Evolutionary conservation across 371 early-diverging fungal species (phyloP).

Genomic region (Basidiobolus meristosporus): DNA sequence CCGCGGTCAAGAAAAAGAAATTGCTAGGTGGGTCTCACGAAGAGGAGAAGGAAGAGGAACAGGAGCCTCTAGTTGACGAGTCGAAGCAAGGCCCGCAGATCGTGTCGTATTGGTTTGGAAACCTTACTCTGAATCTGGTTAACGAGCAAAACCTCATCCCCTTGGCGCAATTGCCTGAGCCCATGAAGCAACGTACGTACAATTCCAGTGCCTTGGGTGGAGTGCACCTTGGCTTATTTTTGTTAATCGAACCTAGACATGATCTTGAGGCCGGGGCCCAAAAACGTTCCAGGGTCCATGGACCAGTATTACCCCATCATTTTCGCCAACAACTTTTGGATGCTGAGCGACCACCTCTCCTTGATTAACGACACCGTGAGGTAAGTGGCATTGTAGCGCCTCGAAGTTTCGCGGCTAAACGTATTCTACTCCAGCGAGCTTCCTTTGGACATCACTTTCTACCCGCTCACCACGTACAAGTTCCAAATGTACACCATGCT

Average conservation of each 20-base stretch:
- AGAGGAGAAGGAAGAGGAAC: constrained; percentile 2
- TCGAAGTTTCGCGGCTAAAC: background rate
- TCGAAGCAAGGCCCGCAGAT: constrained; percentile 15
- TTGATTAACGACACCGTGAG: constrained; percentile 55
- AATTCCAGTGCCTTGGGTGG: background rate
- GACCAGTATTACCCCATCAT: constrained; percentile 51
- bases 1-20: constrained; percentile 23
- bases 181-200: constrained; percentile 21
- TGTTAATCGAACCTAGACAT: constrained; percentile 12
- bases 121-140: constrained; percentile 54
- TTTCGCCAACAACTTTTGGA: constrained; percentile 79
- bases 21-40: background rate
- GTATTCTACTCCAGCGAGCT: constrained; percentile 17
- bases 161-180: constrained; percentile 23
- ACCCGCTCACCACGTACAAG: constrained; percentile 54
- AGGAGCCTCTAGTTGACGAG: constrained; percentile 1
- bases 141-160: constrained; percentile 21
- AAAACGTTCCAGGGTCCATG: constrained; percentile 14
- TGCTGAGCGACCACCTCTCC: constrained; percentile 41
- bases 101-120: constrained; percentile 72
- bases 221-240: background rate
- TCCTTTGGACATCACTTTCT: constrained; percentile 42
- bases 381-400: constrained; percentile 9
- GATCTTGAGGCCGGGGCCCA: constrained; percentile 14
- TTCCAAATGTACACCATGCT: constrained; percentile 45